These are phyloP conservation scores for Kandelia obovata DNA, from an alignment of 345 rosid genomes.

Conservation along the genomic window DNA sequence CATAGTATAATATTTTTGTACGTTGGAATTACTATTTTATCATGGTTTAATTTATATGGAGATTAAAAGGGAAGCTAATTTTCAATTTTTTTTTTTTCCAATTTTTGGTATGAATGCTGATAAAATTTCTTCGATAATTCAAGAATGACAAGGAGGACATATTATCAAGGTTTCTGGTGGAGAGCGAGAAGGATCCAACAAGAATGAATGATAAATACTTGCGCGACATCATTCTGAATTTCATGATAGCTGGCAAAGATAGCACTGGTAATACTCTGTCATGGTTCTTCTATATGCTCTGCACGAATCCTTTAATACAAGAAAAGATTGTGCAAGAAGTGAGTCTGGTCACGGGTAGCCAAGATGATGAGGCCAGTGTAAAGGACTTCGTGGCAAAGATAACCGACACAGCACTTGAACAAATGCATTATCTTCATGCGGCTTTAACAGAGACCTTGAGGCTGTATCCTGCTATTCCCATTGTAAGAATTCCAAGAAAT, in stretches of 20 bases:
- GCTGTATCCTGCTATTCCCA: slow-evolving; percentile 29
- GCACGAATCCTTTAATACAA: slow-evolving; percentile 22
- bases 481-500: slow-evolving; percentile 9
- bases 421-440: slow-evolving; percentile 33
- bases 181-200: slow-evolving; percentile 13
- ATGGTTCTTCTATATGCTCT: slow-evolving; percentile 32
- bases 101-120: too few relatives aligned
- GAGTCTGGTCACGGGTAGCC: slow-evolving; percentile 10
- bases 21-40: too few relatives aligned
- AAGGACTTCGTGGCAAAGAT: slow-evolving; percentile 19
- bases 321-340: slow-evolving; percentile 23
- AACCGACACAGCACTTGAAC: slow-evolving; percentile 14
- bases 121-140: slow-evolving; percentile 1
- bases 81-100: too few relatives aligned
- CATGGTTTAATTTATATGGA: too few relatives aligned
- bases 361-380: not conserved
- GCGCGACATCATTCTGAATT: slow-evolving; percentile 28
- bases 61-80: too few relatives aligned
- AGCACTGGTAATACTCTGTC: slow-evolving; percentile 21
- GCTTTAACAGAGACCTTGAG: slow-evolving; percentile 32
- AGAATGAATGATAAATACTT: slow-evolving; percentile 18
- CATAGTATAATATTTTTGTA: too few relatives aligned
- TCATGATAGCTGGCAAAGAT: slow-evolving; percentile 31
- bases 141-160: slow-evolving; percentile 23
- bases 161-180: slow-evolving; percentile 25